phyloP scores from a whole-genome alignment of 495 filamentous ascomycete species.

The Oidiodendron maius region DNA sequence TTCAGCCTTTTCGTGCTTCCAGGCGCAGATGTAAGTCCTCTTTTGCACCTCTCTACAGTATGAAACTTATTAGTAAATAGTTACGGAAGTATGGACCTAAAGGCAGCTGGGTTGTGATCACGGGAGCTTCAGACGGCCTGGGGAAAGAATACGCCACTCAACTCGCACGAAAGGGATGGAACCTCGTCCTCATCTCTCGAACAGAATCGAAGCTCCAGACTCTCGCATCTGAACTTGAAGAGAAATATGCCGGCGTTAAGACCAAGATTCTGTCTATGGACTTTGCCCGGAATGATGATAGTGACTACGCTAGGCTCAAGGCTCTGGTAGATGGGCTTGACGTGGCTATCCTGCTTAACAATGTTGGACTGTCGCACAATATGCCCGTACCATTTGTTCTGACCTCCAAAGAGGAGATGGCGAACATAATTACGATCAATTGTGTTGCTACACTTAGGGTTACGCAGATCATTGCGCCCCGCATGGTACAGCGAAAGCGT shows the following conservation, averaged over 20 bases:
- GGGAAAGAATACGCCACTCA: conserved; percentile 95
- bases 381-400: conserved; percentile 86
- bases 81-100: conserved; percentile 85
- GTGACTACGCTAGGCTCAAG: conserved; percentile 69
- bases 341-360: conserved; percentile 88
- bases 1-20: conserved; percentile 71
- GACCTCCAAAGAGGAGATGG: conserved; percentile 71
- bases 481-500: conserved; percentile 73
- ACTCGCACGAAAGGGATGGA: conserved; percentile 87
- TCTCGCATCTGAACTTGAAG: conserved; percentile 68
- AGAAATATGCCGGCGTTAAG: conserved; percentile 54
- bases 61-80: conserved; percentile 35
- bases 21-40: conserved; percentile 45
- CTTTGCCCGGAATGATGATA: conserved; percentile 69
- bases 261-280: conserved; percentile 84
- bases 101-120: conserved; percentile 91
- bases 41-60: not conserved
- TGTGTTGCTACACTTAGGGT: conserved; percentile 81
- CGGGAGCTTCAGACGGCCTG: conserved; percentile 92
- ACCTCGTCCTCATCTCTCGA: conserved; percentile 87
- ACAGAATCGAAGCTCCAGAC: conserved; percentile 81
- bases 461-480: conserved; percentile 77
- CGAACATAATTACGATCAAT: conserved; percentile 91
- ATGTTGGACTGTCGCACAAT: conserved; percentile 88
- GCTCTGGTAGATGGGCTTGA: conserved; percentile 65